Base-by-base conservation (phyloP, 1,139 yeast genomes). In the Kurtzmaniella natalensis region DNA sequence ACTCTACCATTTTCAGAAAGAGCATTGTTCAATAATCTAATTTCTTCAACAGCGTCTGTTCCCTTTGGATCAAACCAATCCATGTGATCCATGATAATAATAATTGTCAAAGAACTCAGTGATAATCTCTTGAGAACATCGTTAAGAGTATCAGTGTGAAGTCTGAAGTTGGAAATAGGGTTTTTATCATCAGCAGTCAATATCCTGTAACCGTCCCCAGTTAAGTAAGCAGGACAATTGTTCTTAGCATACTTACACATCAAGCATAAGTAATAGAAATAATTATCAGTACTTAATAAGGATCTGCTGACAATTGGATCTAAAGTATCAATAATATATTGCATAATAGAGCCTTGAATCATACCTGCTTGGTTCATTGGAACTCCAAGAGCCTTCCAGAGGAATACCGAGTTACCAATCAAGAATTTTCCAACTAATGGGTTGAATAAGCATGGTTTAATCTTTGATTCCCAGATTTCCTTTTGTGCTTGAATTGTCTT, bases 31-130 rank as follows among this genome's bases (percentile, higher is more conserved):
- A 84, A 65, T 0, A 87, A 85, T 20, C 67, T 53, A 45, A 85
- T 79, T 55, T 85, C 94, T 35, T 70, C 65, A 32, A 68, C 61
- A 9, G 86, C 92, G 22, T 81, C 89, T 7, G 50, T 48, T 13
- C 81, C 82, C 15, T 66, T 55, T 26, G 85, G 81, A 45, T 78
- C 80, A 52, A 84, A 84, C 94, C 94, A 85, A 57, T 85, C 95
- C 92, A 84, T 82, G 54, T 85, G 95, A 55, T 85, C 95, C 95
- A 85, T 85, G 37, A 85, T 81, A 32, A 85, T 75, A 18, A 92
- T 92, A 48, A 81, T 79, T 7, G 88, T 77, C 34, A 85, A 70
- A 14, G 87, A 74, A 37, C 73, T 72, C 35, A 71, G 67, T 24
- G 77, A 65, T 38, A 85, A 63, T 42, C 92, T 68, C 31, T 76